These are phyloP conservation scores for Pyrus hybrid DNA, from an alignment of 331 rosid species.

Conservation along the genomic window DNA sequence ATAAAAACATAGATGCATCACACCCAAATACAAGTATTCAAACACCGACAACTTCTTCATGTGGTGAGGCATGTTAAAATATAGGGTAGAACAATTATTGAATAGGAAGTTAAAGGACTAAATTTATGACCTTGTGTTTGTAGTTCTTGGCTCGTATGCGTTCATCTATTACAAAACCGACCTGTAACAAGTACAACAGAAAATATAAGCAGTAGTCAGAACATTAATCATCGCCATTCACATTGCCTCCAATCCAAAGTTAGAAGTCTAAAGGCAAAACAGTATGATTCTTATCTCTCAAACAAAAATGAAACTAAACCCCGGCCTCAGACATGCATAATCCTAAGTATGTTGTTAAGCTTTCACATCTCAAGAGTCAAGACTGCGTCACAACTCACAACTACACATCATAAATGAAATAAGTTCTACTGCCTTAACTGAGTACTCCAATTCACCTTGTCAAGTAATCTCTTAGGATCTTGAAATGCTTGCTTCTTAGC, in stretches of 20 bases:
- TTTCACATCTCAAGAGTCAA: too few relatives aligned
- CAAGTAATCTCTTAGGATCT: slow-evolving; percentile 83
- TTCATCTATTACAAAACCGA: slow-evolving; percentile 83
- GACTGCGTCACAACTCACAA: too few relatives aligned
- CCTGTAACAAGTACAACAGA: background rate
- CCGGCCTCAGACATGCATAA: slow-evolving; percentile 7
- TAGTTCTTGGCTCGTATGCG: slow-evolving; percentile 69
- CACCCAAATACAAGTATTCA: background rate
- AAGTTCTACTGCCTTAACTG: too few relatives aligned
- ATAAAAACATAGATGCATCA: background rate
- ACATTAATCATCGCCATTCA: background rate
- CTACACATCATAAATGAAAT: slow-evolving; percentile 3
- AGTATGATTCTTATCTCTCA: background rate
- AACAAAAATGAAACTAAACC: too few relatives aligned
- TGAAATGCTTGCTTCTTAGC: slow-evolving; percentile 95
- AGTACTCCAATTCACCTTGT: slow-evolving; percentile 46
- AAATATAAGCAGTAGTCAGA: background rate
- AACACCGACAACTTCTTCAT: background rate
- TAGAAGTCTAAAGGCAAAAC: background rate
- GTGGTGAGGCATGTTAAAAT: background rate
- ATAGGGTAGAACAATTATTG: background rate
- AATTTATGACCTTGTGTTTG: slow-evolving; percentile 61
- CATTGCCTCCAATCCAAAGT: background rate
- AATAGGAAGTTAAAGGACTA: background rate
- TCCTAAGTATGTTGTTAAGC: too few relatives aligned